Evolutionary conservation across 495 filamentous ascomycete genomes (phyloP), one percentile per base, ranked within the genome.

Genomic region (Trichocladium uniseriatum): DNA sequence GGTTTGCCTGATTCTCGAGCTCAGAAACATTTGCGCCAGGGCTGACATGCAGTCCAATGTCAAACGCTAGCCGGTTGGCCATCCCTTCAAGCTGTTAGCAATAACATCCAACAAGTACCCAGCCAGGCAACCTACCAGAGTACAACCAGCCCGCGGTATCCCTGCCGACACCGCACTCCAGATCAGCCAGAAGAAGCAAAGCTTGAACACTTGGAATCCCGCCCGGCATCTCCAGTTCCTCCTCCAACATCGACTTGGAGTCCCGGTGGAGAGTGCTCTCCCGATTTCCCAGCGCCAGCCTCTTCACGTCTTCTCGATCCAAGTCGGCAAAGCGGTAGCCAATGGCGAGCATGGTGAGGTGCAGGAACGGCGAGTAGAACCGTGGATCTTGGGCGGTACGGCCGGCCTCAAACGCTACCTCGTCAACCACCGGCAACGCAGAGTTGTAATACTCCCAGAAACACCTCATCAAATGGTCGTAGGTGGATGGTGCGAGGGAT

Each of bases 91-190:
- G 11, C 18, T 19, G 37, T 62, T 35, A 59, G 52, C 43, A 38
- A 32, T 3, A 3, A 7, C 29, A 22, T 1, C 13, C n/a, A n/a
- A n/a, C n/a, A n/a, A n/a, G n/a, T n/a, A n/a, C n/a, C n/a, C n/a
- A n/a, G n/a, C n/a, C n/a, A n/a, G n/a, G n/a, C 0, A 31, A 45
- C 62, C 21, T 54, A 70, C 69, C 68, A 29, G 66, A 64, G 55
- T 76, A 77, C 58, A 77, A 69, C 75, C 75, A 76, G 9, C 75
- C 75, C 3, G 68, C 53, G 42, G 68, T 70, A 39, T 79, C 75
- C 45, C 75, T 53, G 6, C 74, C 75, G 22, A 72, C 70, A 21
- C 69, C 69, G 31, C 66, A 72, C 53, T 79, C 75, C n/a, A 76
- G 54, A 47, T 79, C 74, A 10, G 72, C 73, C 1, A 79, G 52